These are phyloP conservation scores for Kwoniella bestiolae DNA, from an alignment of 768 basidiomycete species.

Conservation along the genomic window DNA sequence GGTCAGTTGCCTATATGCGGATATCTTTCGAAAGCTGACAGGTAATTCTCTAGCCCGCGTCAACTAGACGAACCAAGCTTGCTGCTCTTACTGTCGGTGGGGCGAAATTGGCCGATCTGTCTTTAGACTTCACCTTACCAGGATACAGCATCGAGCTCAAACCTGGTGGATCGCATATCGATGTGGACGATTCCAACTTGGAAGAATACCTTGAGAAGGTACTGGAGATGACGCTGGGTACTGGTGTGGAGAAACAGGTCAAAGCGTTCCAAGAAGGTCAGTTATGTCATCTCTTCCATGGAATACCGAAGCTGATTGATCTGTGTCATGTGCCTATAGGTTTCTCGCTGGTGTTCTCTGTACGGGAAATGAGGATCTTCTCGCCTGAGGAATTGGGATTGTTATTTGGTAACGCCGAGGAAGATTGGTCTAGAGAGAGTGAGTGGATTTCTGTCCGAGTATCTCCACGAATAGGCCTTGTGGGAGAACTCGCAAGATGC, in stretches of 20 bases:
- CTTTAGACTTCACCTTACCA: slow-evolving; percentile 94
- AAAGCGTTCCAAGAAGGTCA: slow-evolving; percentile 82
- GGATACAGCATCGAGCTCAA: slow-evolving; percentile 92
- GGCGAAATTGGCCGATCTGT: slow-evolving; percentile 80
- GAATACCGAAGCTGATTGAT: not conserved
- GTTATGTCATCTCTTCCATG: not conserved
- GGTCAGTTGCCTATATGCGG: slow-evolving; percentile 40
- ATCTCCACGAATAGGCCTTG: not conserved
- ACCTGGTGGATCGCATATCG: slow-evolving; percentile 77
- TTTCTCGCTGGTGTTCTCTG: slow-evolving; percentile 80
- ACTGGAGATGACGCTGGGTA: slow-evolving; percentile 82
- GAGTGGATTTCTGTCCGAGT: too few species aligned
- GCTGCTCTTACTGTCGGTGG: slow-evolving; percentile 53
- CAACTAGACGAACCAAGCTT: slow-evolving; percentile 48
- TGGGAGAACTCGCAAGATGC: not conserved
- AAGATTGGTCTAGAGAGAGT: slow-evolving; percentile 96
- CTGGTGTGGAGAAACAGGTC: slow-evolving; percentile 76
- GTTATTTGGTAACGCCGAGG: slow-evolving; percentile 94
- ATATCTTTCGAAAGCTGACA: slow-evolving; percentile 1
- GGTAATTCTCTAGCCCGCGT: slow-evolving; percentile 20
- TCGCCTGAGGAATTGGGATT: slow-evolving; percentile 93
- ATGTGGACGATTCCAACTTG: slow-evolving; percentile 84
- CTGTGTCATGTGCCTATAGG: slow-evolving; percentile 23
- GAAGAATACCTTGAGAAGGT: slow-evolving; percentile 87
- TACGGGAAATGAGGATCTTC: slow-evolving; percentile 86